Base-by-base conservation (phyloP, 768 basidiomycete genomes). In the Lactarius tabidus region DNA sequence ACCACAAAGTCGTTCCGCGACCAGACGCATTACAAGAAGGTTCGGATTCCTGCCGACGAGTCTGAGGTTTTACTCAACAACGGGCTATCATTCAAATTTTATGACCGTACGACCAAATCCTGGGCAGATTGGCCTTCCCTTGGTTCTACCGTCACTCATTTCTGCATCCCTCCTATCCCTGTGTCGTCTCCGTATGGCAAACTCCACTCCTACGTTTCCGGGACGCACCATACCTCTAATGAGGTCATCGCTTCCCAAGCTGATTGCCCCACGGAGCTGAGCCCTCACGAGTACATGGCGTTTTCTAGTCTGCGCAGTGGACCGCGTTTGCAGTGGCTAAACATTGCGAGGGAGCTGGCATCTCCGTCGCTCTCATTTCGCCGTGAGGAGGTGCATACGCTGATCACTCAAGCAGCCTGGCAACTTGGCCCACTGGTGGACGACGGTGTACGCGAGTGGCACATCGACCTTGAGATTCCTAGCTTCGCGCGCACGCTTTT, bases 241-340 rank as follows among this genome's bases (percentile, higher is more conserved):
- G 67, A 71, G 35, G 70, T 81, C 35, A 67, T 84, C 29, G 78
- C 78, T 33, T 67, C 72, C 18, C 82, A 83, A 67, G 67, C 64
- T 0, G 70, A 73, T 12, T 83, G 81, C 63, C 78, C 78, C 14
- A 48, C 39, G n/a, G 72, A 77, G 5, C 71, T 84, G 29, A 75
- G 67, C 10, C 64, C 81, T 2, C 80, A 84, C 29, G 82, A 84
- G 64, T 79, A 74, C 39, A 71, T 78, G 18, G 74, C 79, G 0
- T 84, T 83, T 55, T 78, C 77, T n/a, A 72, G 75, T 55, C 63
- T 84, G 33, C 80, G 84, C 10, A 76, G 78, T 45, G 84, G 83
- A 0, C 62, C 73, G 0, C 70, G 62, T 1, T 62, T 84, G 1
- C 83, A 84, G 57, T 84, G 82, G 45, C 45, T 48, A 0, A 48